These are phyloP conservation scores for Penicillium subrubescens DNA, from an alignment of 495 filamentous ascomycete species.

Conservation along the genomic window DNA sequence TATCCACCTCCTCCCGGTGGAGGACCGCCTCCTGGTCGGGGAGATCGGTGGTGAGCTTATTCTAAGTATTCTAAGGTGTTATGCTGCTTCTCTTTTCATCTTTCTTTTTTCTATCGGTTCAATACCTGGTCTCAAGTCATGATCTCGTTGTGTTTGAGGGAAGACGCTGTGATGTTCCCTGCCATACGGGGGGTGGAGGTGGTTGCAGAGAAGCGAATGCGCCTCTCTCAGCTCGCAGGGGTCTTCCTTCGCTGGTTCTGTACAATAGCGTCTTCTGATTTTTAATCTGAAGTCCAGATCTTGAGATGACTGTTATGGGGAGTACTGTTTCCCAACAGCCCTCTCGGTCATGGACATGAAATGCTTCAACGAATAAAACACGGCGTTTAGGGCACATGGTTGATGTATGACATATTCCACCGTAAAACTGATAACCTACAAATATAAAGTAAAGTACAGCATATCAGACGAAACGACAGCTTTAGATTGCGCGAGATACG, in stretches of 20 bases:
- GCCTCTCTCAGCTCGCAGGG: background rate
- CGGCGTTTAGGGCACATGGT: background rate
- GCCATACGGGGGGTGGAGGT: background rate
- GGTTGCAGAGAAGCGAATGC: background rate
- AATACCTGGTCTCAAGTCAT: constrained; percentile 11
- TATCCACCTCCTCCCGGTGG: constrained; percentile 32
- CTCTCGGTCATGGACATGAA: background rate
- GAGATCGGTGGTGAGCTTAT: constrained; percentile 25
- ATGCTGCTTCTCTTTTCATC: constrained; percentile 11
- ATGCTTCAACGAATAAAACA: constrained; percentile 7
- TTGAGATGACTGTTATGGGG: background rate
- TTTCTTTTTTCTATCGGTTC: constrained; percentile 16
- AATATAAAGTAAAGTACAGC: background rate
- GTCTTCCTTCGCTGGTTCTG: constrained; percentile 18
- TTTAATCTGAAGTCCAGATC: background rate
- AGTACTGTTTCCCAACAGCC: background rate
- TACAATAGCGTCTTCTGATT: constrained; percentile 29
- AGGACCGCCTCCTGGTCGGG: constrained; percentile 26
- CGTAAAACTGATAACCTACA: background rate
- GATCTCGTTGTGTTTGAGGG: constrained; percentile 7
- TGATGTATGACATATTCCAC: background rate
- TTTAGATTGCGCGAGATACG: background rate
- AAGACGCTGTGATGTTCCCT: background rate
- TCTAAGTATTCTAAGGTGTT: background rate
- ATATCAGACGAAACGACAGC: background rate